Conservation (phyloP, 257 asterid genomes). For the Leonotis leonurus region DNA sequence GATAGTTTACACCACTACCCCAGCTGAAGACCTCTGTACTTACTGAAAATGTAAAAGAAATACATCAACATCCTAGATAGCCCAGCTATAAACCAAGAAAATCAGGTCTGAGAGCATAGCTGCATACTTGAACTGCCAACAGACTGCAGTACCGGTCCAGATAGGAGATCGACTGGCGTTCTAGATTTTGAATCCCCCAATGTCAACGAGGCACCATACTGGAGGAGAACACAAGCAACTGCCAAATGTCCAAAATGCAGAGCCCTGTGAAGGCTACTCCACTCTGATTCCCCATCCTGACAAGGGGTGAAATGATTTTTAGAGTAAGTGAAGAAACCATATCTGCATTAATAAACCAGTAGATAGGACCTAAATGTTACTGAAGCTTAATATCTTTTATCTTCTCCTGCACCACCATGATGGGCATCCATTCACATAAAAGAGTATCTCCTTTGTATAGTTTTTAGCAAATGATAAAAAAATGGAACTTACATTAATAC, state of each 20-base stretch:
- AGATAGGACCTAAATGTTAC: constrained; percentile 4
- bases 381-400: constrained; percentile 9
- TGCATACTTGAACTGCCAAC: constrained; percentile 52
- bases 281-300: constrained; percentile 98
- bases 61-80: constrained; percentile 5
- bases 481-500: constrained; percentile 1
- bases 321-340: constrained; percentile 1
- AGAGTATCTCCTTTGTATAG: neutral
- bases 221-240: constrained; percentile 84
- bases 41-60: constrained; percentile 32
- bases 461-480: neutral
- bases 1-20: constrained; percentile 99
- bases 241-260: constrained; percentile 96
- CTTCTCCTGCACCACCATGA: constrained; percentile 12
- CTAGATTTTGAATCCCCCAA: constrained; percentile 81
- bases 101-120: constrained; percentile 10
- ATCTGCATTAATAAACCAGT: constrained; percentile 2
- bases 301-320: constrained; percentile 10
- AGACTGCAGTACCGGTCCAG: constrained; percentile 82
- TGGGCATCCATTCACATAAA: constrained; percentile 6
- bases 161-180: constrained; percentile 79
- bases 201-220: constrained; percentile 64
- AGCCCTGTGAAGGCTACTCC: constrained; percentile 97
- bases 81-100: constrained; percentile 13
- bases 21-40: constrained; percentile 93